phyloP scores from a whole-genome alignment of 352 stramenopile species.

The Phytophthora vignae region DNA sequence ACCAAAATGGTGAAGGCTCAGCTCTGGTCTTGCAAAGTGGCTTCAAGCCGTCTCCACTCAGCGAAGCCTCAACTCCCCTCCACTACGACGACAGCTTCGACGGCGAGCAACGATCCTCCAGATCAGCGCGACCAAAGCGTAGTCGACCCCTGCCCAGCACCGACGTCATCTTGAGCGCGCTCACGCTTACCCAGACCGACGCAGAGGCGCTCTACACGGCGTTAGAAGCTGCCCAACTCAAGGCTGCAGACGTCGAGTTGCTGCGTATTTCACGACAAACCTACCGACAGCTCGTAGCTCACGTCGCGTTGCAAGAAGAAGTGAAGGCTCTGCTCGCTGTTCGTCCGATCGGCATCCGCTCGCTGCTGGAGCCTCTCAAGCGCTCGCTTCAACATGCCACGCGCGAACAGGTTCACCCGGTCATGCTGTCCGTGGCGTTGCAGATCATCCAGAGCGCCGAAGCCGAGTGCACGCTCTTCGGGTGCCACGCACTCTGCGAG shows the following conservation, averaged over 20 bases:
- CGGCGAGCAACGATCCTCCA: conserved; percentile 24
- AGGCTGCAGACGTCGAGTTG: conserved; percentile 63
- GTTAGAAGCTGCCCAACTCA: conserved; percentile 69
- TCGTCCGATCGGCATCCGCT: conserved; percentile 77
- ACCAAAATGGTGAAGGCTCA: conserved; percentile 20
- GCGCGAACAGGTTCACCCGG: conserved; percentile 52
- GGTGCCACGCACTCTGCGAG: conserved; percentile 67
- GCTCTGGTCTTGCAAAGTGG: conserved; percentile 10
- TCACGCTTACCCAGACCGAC: conserved; percentile 72
- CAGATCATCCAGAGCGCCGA: conserved; percentile 80
- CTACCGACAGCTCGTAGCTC: conserved; percentile 76
- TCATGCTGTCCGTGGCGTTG: conserved; percentile 65
- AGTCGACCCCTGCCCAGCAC: conserved; percentile 17
- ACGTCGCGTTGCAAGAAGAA: conserved; percentile 80
- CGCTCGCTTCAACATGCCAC: conserved; percentile 56
- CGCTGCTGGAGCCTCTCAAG: conserved; percentile 72
- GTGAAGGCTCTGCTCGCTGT: conserved; percentile 76
- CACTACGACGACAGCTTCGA: conserved; percentile 15
- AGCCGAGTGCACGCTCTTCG: conserved; percentile 84
- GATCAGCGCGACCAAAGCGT: conserved; percentile 14
- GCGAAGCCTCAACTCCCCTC: conserved; percentile 6
- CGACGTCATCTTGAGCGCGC: conserved; percentile 54
- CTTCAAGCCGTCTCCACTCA: conserved; percentile 6
- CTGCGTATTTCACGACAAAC: conserved; percentile 61
- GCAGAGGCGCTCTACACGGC: conserved; percentile 81